phyloP scores from a whole-genome alignment of 768 basidiomycete species.

The Tricholoma flavovirens region DNA sequence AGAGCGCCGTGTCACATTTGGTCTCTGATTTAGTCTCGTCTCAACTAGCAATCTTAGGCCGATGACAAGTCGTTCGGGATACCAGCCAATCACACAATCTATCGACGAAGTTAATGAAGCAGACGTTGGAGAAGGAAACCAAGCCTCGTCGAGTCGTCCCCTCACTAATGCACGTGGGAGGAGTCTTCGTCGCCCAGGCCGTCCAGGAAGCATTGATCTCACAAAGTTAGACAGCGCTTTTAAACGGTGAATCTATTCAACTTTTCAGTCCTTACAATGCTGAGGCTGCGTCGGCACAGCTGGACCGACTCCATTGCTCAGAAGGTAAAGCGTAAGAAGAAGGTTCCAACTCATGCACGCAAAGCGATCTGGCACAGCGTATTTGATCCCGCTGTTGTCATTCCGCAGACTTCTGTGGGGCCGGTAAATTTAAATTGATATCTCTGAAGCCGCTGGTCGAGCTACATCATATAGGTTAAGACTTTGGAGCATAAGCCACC shows the following conservation, averaged over 20 bases:
- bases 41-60: background rate
- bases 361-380: constrained; percentile 78
- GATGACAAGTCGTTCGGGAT: constrained; percentile 38
- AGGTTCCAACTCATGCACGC: constrained; percentile 57
- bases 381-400: constrained; percentile 58
- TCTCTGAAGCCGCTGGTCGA: constrained; percentile 3
- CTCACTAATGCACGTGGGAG: constrained; percentile 19
- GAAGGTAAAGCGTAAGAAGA: constrained; percentile 78
- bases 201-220: constrained; percentile 70
- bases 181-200: constrained; percentile 29
- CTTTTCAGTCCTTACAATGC: background rate
- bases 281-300: constrained; percentile 26
- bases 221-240: constrained; percentile 78
- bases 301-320: constrained; percentile 88
- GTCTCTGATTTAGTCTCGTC: background rate
- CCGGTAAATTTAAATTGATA: constrained; percentile 27
- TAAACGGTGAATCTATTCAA: constrained; percentile 49
- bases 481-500: constrained; percentile 77
- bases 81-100: constrained; percentile 40
- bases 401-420: constrained; percentile 26
- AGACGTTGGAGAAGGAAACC: constrained; percentile 29
- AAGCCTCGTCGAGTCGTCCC: constrained; percentile 19
- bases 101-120: constrained; percentile 37
- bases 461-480: constrained; percentile 45
- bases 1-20: background rate